phyloP scores from a whole-genome alignment of 768 basidiomycete genomes.

The Heimioporus sp. region DNA sequence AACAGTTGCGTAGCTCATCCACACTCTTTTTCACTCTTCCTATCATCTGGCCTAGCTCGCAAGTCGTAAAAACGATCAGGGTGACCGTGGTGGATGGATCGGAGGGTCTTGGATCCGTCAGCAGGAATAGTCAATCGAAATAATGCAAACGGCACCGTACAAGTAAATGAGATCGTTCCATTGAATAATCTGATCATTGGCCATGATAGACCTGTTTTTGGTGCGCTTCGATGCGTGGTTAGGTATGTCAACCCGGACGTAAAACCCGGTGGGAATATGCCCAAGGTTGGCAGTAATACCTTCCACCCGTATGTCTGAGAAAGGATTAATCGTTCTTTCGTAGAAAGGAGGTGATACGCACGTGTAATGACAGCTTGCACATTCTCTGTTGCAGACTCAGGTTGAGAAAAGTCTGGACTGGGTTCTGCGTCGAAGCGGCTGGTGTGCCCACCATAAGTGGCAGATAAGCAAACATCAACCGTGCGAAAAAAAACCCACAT shows the following conservation, averaged over 20 bases:
- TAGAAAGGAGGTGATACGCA: not conserved
- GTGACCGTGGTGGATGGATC: not conserved
- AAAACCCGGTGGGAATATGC: constrained; percentile 16
- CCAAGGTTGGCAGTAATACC: constrained; percentile 3
- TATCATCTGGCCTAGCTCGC: constrained; percentile 9
- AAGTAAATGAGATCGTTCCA: constrained; percentile 12
- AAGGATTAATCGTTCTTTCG: too few relatives aligned
- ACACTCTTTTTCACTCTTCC: constrained; percentile 7
- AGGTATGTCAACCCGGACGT: constrained; percentile 5
- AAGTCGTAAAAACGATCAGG: constrained; percentile 4
- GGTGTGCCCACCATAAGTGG: not conserved
- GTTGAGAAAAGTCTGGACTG: not conserved
- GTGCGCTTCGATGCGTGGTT: constrained; percentile 1
- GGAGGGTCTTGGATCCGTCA: not conserved
- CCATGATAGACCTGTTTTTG: not conserved
- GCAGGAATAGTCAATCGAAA: not conserved
- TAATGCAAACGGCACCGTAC: not conserved
- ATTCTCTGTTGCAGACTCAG: not conserved
- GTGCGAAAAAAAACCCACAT: not conserved
- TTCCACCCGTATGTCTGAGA: constrained; percentile 11
- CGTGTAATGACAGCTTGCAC: constrained; percentile 5
- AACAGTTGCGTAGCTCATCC: not conserved
- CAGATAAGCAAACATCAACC: not conserved
- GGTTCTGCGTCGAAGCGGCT: not conserved
- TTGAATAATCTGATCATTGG: constrained; percentile 3